A percentile compares a stretch with the other conserved stretches of the same genome.
Conservation (phyloP, 148 eudicot species). For the Chenopodium berlandieri region DNA sequence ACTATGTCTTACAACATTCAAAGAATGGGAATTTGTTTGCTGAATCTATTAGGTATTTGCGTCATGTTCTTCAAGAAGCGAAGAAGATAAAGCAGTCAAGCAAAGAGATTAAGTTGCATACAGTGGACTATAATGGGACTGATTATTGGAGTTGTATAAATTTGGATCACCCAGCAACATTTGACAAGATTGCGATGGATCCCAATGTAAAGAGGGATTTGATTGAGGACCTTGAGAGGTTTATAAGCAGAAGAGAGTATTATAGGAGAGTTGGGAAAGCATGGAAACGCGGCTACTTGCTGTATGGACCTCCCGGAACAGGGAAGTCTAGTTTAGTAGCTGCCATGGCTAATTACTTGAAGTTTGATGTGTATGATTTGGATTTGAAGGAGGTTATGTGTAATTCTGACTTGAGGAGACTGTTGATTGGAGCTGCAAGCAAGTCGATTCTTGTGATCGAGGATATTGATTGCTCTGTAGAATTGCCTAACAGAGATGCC, state of each 20-base stretch:
- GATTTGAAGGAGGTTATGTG: constrained; percentile 35
- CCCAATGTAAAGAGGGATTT: constrained; percentile 23
- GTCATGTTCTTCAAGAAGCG: constrained; percentile 33
- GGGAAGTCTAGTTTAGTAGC: constrained; percentile 47
- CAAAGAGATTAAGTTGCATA: constrained; percentile 55
- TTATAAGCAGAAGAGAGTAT: constrained; percentile 37
- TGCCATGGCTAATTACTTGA: constrained; percentile 48
- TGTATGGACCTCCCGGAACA: constrained; percentile 47
- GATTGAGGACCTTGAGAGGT: constrained; percentile 38
- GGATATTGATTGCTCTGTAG: constrained; percentile 31
- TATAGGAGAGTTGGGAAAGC: constrained; percentile 44
- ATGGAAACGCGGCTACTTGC: constrained; percentile 45
- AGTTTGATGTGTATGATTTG: constrained; percentile 39
- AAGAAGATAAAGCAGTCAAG: constrained; percentile 41
- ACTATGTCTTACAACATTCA: no score
- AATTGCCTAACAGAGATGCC: constrained; percentile 24
- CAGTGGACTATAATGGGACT: constrained; percentile 48
- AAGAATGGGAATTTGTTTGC: background rate
- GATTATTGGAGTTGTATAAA: constrained; percentile 48
- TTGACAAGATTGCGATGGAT: constrained; percentile 41
- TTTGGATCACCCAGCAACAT: constrained; percentile 39
- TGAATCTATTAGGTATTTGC: constrained; percentile 30
- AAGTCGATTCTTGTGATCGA: constrained; percentile 40
- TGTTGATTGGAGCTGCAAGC: constrained; percentile 37
- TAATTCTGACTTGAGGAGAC: constrained; percentile 34